Base-by-base conservation (phyloP, 345 rosid species). In the Gossypium longicalyx region DNA sequence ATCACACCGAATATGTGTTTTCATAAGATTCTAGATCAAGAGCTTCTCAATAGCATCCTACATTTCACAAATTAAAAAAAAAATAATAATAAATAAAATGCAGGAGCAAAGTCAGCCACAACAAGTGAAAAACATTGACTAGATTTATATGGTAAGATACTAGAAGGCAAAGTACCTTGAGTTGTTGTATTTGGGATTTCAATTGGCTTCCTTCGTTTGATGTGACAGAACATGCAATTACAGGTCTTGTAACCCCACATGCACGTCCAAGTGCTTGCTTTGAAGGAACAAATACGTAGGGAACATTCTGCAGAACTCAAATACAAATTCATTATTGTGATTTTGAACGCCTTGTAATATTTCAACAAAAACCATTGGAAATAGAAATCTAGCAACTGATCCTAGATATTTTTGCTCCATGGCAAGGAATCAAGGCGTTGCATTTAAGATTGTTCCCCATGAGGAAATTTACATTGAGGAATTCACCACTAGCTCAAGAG, bases 1-100 rank as follows among this genome's bases (percentile, higher is more conserved):
- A 89, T 95, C 98, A 92, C 90, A 87, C 98, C 93, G 89, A 90
- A 77, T 58, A 65, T 71, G 12, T 71, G 68, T 74, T 45, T 2
- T 77, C 79, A 4, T 45, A 19, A 22, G 43, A 41, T 67, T 70
- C 80, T 81, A 92, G 82, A 94, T 92, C 76, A 92, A 83, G 34
- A 95, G 94, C 89, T 93, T 95, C 82, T 95, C 99, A 49, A 95
- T 93, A 27, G 98, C 98, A 85, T 91, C 97, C 97, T 94, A 88
- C 87, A 85, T 66, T 75, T 17, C 4, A 12, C 19, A 56, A 38
- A 29, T 6, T 3, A 4, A 34, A 34, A 34, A 34, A 4, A 17
- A 49, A 12, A 63, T 23, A 22, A 22, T 0, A 0, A 22, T 19
- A 27, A 22, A 4, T 29, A 51, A 76, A 64, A 51, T 48, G 45